A percentile compares a stretch with the other conserved stretches of the same genome.
Evolutionary conservation across 2,329 filamentous ascomycete genomes (phyloP).

Genomic region (Lasiodiplodia gonubiensis): DNA sequence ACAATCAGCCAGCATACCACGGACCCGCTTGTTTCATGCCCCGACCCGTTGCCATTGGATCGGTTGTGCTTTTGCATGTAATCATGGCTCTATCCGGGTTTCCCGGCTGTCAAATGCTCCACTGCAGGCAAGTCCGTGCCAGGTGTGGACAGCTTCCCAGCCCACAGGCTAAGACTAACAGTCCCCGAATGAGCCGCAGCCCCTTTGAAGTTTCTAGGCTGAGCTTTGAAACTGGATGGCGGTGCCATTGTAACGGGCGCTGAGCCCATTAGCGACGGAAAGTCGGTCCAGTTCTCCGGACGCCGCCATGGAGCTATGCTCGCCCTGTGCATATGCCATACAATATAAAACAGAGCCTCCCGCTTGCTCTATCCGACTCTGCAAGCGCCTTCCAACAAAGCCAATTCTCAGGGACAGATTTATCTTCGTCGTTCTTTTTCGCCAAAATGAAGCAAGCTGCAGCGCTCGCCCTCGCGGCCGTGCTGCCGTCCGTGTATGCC

Average conservation of each 20-base stretch:
- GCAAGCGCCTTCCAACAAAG: neutral
- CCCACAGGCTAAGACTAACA: constrained; percentile 19
- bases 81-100: constrained; percentile 6
- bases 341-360: constrained; percentile 3
- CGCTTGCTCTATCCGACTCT: neutral
- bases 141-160: neutral
- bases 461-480: constrained; percentile 22
- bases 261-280: constrained; percentile 7
- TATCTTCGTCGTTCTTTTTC: neutral
- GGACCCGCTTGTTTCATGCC: constrained; percentile 9
- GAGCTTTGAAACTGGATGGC: constrained; percentile 14
- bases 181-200: constrained; percentile 8
- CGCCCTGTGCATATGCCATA: neutral
- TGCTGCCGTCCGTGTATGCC: constrained; percentile 20
- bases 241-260: constrained; percentile 14
- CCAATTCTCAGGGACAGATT: neutral
- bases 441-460: constrained; percentile 17
- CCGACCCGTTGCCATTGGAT: neutral
- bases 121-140: constrained; percentile 13
- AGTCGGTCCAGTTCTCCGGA: constrained; percentile 19
- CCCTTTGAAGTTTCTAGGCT: neutral
- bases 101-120: constrained; percentile 11
- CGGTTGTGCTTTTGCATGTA: constrained; percentile 3
- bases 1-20: constrained; percentile 13
- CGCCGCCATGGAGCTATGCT: constrained; percentile 4